Base-by-base conservation (phyloP, 768 basidiomycete genomes). In the Obba rivulosa region DNA sequence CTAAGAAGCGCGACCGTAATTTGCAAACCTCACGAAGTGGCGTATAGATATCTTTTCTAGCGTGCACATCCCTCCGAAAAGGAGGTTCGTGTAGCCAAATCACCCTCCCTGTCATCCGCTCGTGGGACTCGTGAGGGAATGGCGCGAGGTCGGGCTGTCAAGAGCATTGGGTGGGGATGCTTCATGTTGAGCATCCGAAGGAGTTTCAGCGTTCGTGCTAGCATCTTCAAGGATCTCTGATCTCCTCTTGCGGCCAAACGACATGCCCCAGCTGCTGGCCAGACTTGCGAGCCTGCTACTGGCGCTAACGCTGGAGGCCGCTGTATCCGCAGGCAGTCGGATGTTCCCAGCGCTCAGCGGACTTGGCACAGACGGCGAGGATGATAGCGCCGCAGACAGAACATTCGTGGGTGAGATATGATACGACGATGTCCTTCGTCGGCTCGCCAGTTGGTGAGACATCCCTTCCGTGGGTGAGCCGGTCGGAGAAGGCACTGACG, bases 381-480 rank as follows among this genome's bases (percentile, higher is more conserved):
- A 31, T 13, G 28, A 31, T 7, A 55, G 44, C 3, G 64, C 56
- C 8, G 66, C 68, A 36, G 50, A 40, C 22, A 43, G 13, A 18
- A 22, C 41, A 28, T 36, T 37, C 13, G 48, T 46, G 18, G 45
- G 72, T 11, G 81, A 64, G 35, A 78, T 60, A 40, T 81, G 80
- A 56, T 83, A 74, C 47, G 85, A 87, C 13, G 75, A 69, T 35
- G 83, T 80, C 50, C 83, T 70, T 45, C 78, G 69, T 45, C 85
- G 72, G 52, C 69, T 69, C 23, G 57, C 62, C 48, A 62, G 60
- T 49, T 68, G 67, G 41, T 60, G 78, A 3, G 74, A 64, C 68
- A 86, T 73, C 9, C 80, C 85, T 20, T 85, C 83, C 13, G 79
- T 73, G 7, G 79, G 69, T 0, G 81, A 80, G 39, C 74, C 84